Percentiles rank a stretch among this genome's conserved stretches.
Conservation (phyloP, 2,329 filamentous ascomycete species). For the Cladosporium sp. region DNA sequence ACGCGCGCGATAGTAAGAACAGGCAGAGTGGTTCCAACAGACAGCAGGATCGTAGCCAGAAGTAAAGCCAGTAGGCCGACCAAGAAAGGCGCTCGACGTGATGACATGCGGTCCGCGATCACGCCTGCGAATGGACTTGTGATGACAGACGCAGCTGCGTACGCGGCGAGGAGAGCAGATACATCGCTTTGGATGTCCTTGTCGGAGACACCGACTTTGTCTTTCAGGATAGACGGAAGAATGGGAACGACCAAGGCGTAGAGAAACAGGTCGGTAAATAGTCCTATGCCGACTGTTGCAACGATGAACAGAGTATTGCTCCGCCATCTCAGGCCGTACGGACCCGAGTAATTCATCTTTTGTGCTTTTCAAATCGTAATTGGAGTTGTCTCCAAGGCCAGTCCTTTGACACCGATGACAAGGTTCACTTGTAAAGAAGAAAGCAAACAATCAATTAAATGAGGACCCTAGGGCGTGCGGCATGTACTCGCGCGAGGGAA, state of each 20-base stretch:
- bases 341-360: slow-evolving; percentile 38
- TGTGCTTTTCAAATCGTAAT: slow-evolving; percentile 19
- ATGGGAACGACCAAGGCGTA: slow-evolving; percentile 61
- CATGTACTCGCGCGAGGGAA: not conserved
- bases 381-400: not conserved
- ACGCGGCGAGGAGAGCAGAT: slow-evolving; percentile 55
- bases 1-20: slow-evolving; percentile 55
- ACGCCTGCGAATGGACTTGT: slow-evolving; percentile 55
- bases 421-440: not conserved
- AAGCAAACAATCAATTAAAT: no score
- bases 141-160: slow-evolving; percentile 55
- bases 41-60: slow-evolving; percentile 57
- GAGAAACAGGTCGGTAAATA: slow-evolving; percentile 61
- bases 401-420: not conserved
- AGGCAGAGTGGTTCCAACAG: slow-evolving; percentile 50
- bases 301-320: slow-evolving; percentile 61
- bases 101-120: slow-evolving; percentile 54
- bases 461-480: not conserved
- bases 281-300: slow-evolving; percentile 55
- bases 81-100: slow-evolving; percentile 60
- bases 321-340: slow-evolving; percentile 52
- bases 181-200: slow-evolving; percentile 54
- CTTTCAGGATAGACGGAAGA: slow-evolving; percentile 57
- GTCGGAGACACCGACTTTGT: slow-evolving; percentile 51
- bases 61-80: slow-evolving; percentile 55